Base-by-base conservation (phyloP, 441 rosid species). In the Brassica hybrid region DNA sequence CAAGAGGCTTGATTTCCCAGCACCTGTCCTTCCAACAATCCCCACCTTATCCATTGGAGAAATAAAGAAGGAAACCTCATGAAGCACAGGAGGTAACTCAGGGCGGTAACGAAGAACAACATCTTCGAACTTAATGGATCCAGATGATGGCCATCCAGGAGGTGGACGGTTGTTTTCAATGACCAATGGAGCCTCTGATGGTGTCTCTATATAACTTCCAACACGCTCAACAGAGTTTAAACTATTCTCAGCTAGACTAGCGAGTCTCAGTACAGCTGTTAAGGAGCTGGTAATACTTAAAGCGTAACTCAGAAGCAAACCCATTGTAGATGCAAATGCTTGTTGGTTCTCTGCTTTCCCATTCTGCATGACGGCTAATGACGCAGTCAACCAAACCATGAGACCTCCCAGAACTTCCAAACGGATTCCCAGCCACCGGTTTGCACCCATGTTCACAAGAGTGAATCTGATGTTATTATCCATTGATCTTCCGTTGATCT, bases 1-100 rank as follows among this genome's bases (percentile, higher is more conserved):
- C 60, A 94, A 80, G 89, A 94, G 91, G 83, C 98, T 94, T 72
- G 97, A 92, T 80, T 94, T 94, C 67, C 98, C 98, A 17, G 98
- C 98, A 7, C 98, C 98, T 12, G 98, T 94, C 80, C 98, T 91
- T 81, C 98, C 98, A 67, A 92, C 98, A 67, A 94, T 87, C 57
- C 97, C 98, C 38, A 94, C 85, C 85, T 94, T 94, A 75, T 92
- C 95, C 73, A 88, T 87, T 6, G 98, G 94, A 82, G 87, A 83
- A 70, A 94, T 77, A 21, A 82, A 59, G 78, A 94, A 94, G 4
- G 96, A 91, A 75, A 94, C 75, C 66, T 86, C 97, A 83, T 90
- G 97, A 63, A 94, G 79, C 71, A 94, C 98, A 1, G 97, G 93
- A 63, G 97, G 97, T 83, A 92, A 97, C 80, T 91, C 96, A 21